A percentile compares a stretch with the other conserved stretches of the same genome.
Evolutionary conservation across 1,139 yeast genomes (phyloP).

Genomic region (Candida tropicalis): DNA sequence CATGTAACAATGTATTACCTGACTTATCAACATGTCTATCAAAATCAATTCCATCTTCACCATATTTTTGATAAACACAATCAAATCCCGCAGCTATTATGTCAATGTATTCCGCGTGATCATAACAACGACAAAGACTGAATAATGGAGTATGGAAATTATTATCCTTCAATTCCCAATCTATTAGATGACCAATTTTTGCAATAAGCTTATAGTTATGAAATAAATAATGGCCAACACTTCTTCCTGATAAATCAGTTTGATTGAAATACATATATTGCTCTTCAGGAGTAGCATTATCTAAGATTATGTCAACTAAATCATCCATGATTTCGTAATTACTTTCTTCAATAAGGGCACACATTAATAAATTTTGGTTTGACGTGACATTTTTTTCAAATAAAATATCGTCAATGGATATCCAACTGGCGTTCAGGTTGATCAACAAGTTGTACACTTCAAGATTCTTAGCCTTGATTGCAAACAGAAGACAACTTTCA

Average conservation of each 20-base stretch:
- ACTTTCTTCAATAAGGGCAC: slow-evolving; percentile 61
- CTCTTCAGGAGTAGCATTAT: slow-evolving; percentile 48
- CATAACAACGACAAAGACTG: slow-evolving; percentile 78
- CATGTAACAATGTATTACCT: slow-evolving; percentile 79
- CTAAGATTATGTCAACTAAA: slow-evolving; percentile 48
- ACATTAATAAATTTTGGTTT: slow-evolving; percentile 57
- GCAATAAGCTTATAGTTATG: slow-evolving; percentile 58
- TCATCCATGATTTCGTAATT: slow-evolving; percentile 44
- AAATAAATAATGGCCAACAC: slow-evolving; percentile 74
- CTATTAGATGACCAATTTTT: slow-evolving; percentile 55
- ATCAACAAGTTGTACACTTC: slow-evolving; percentile 51
- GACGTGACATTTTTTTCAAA: slow-evolving; percentile 58
- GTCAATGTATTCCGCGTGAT: slow-evolving; percentile 62
- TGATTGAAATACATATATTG: slow-evolving; percentile 51
- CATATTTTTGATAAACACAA: slow-evolving; percentile 47
- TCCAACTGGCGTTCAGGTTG: slow-evolving; percentile 44
- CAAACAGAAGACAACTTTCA: slow-evolving; percentile 64
- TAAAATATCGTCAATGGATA: slow-evolving; percentile 67
- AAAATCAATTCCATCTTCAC: slow-evolving; percentile 36
- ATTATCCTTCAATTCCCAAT: slow-evolving; percentile 73
- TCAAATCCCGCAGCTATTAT: slow-evolving; percentile 52
- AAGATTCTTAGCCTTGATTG: slow-evolving; percentile 47
- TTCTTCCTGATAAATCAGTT: slow-evolving; percentile 55
- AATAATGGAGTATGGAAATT: slow-evolving; percentile 81
- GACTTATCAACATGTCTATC: slow-evolving; percentile 68